phyloP scores from a whole-genome alignment of 129 eudicot genomes.

The Deinandra increscens region DNA sequence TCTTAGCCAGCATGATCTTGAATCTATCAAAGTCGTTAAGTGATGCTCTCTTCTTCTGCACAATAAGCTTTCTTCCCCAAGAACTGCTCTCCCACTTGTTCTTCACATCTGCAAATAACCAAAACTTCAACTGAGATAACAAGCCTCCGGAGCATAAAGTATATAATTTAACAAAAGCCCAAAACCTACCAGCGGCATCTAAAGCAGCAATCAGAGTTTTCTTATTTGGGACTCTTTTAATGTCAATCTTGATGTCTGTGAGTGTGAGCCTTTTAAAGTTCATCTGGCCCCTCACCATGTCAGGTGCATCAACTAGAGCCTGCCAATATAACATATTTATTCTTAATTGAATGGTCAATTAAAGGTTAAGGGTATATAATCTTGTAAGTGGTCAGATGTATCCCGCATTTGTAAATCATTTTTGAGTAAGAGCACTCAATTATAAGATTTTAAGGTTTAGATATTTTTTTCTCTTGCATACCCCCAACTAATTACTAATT shows the following conservation, averaged over 20 bases:
- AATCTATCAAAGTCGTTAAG: conserved; percentile 57
- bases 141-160: not conserved
- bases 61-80: conserved; percentile 66
- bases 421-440: too few species aligned
- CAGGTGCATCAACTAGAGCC: conserved; percentile 82
- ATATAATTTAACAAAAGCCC: not conserved
- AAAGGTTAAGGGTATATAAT: too few species aligned
- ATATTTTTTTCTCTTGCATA: too few species aligned
- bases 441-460: too few species aligned
- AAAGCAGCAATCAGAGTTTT: conserved; percentile 61
- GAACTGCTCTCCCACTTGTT: conserved; percentile 62
- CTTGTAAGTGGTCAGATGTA: too few species aligned
- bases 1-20: conserved; percentile 60
- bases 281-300: conserved; percentile 66
- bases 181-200: conserved; percentile 62
- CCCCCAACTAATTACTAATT: too few species aligned
- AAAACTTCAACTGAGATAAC: not conserved
- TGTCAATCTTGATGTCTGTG: conserved; percentile 69
- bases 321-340: too few species aligned
- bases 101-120: conserved; percentile 44
- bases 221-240: conserved; percentile 65
- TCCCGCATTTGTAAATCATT: too few species aligned
- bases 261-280: conserved; percentile 66
- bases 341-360: too few species aligned
- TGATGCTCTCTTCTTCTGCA: conserved; percentile 57